Conservation (phyloP, 768 basidiomycete species). For the Tulasnella calospora region DNA sequence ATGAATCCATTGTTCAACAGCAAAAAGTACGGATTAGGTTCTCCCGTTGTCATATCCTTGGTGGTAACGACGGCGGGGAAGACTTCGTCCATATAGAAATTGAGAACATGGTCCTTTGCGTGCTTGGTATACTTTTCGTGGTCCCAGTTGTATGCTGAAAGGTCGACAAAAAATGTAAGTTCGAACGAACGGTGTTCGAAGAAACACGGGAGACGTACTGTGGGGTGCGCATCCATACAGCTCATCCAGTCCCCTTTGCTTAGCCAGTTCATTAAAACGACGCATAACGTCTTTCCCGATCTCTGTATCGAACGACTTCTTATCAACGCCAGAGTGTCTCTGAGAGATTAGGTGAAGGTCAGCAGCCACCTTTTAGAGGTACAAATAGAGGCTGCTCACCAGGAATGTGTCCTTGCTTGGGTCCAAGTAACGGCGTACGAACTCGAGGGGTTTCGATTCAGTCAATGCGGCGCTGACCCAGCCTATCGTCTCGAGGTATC, state of each 20-base stretch:
- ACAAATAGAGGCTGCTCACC: not conserved
- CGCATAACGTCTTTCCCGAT: not conserved
- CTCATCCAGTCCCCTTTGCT: not conserved
- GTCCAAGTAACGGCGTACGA: slow-evolving; percentile 14
- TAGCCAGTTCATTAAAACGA: not conserved
- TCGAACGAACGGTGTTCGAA: not conserved
- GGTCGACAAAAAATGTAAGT: not conserved
- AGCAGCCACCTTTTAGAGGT: not conserved
- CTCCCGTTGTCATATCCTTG: not conserved
- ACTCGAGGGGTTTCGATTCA: not conserved
- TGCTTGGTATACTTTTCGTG: not conserved
- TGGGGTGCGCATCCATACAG: not conserved
- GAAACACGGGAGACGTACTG: not conserved
- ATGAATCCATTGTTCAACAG: slow-evolving; percentile 17
- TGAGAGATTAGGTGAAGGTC: not conserved
- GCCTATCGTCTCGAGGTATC: slow-evolving; percentile 20
- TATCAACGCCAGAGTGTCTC: not conserved
- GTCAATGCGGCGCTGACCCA: slow-evolving; percentile 11
- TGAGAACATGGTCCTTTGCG: not conserved
- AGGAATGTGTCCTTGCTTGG: slow-evolving; percentile 3
- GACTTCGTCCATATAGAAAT: slow-evolving; percentile 17
- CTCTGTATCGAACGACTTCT: not conserved
- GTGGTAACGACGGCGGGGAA: not conserved
- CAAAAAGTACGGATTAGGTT: slow-evolving; percentile 4
- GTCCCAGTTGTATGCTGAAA: slow-evolving; percentile 13